Base-by-base conservation (phyloP, 192 early-diverging fungal genomes). In the Podila epicladia region DNA sequence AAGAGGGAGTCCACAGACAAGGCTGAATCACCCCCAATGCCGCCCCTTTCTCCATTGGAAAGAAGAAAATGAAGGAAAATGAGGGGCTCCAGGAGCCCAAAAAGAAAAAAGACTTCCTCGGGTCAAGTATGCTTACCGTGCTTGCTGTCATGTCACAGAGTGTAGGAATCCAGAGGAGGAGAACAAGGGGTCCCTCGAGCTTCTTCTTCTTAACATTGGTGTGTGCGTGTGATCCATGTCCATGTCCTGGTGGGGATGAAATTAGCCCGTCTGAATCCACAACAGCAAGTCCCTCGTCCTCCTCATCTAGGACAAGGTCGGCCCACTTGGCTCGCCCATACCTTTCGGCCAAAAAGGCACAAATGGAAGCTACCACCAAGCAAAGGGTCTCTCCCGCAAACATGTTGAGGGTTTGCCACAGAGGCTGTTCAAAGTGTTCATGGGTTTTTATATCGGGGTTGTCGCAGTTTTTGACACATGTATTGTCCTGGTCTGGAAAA, bases 381-480 rank as follows among this genome's bases (percentile, higher is more conserved):
- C 97, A 93, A 32, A 94, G 82, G 57, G 89, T 88, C 80, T 99
- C 97, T 62, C 97, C 97, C 45, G 95, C 80, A 82, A 98, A 99
- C 97, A 99, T 99, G 67, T 94, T 97, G 61, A 99, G 86, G 28
- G 97, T 98, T 89, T 98, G 97, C 93, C 94, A 96, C n/a, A 97
- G 86, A 17, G 97, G 97, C 84, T 99, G 97, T 82, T 99, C 97
- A 89, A 96, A 99, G 58, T 92, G 87, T 58, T 91, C 76, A 51
- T 87, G 85, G 22, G 92, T 89, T 15, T 72, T 73, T 4, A 88
- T 86, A 67, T 96, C 91, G 17, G 91, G 88, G 80, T 89, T 90
- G 58, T 94, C 88, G 73, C 97, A 99, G 87, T 97, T 94, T 9
- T 83, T 86, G 33, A 99, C 92, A 82, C 97, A 99, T 64, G 93